Percentiles rank a stretch among this genome's conserved stretches.
Evolutionary conservation across 371 early-diverging fungal species (phyloP).

Genomic region (Mortierella sp.): DNA sequence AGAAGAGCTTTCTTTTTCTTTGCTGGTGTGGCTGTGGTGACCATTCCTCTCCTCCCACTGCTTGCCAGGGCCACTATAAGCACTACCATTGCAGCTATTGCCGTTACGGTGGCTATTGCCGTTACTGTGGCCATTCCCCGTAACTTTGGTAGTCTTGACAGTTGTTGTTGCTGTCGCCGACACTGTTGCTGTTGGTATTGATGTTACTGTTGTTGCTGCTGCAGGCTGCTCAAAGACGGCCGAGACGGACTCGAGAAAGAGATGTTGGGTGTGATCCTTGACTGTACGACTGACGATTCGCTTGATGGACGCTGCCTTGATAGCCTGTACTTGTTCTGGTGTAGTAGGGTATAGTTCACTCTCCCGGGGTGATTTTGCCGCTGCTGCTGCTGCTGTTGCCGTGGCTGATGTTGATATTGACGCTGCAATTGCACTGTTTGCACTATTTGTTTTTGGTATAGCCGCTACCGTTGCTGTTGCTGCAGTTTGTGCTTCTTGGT

Average conservation of each 20-base stretch:
- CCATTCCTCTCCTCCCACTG: neutral
- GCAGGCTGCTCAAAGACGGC: conserved; percentile 20
- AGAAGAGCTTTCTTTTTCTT: neutral
- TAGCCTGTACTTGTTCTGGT: conserved; percentile 20
- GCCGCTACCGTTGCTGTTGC: neutral
- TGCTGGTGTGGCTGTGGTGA: conserved; percentile 17
- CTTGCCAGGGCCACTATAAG: neutral
- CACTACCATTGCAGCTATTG: neutral
- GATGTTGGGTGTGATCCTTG: conserved; percentile 13
- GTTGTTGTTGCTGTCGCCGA: neutral
- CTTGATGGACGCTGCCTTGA: conserved; percentile 24
- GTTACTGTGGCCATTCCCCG: neutral
- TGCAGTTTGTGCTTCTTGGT: too few species aligned
- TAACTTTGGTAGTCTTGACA: neutral
- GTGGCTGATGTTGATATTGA: neutral
- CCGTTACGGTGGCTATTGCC: neutral
- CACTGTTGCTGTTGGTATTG: conserved; percentile 1
- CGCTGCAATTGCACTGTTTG: too few species aligned
- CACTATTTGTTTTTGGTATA: too few species aligned
- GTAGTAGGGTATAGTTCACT: conserved; percentile 36
- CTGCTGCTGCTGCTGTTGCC: conserved; percentile 1
- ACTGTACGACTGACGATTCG: conserved; percentile 26
- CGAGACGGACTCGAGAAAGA: conserved; percentile 43
- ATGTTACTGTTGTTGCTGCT: conserved; percentile 2
- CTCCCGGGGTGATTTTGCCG: neutral